Evolutionary conservation across 2,329 filamentous ascomycete genomes (phyloP), one percentile per base, ranked within the genome.

Genomic region (Mollisiaceae sp.): DNA sequence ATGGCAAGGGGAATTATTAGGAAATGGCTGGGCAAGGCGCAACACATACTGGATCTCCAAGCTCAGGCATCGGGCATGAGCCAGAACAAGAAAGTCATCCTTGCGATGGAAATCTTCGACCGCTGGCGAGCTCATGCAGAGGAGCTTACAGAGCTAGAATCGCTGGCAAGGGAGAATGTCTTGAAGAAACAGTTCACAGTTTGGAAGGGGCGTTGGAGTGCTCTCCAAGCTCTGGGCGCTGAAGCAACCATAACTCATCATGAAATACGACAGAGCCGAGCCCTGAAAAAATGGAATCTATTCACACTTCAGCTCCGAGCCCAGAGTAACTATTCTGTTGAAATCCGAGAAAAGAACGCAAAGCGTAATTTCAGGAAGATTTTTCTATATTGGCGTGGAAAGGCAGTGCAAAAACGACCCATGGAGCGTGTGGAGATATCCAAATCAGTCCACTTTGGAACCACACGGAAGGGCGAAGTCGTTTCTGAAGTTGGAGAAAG

Each of bases 341-440:
- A 76, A 54, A 64, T 77, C 59, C 65, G 68, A 6, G 74, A 77
- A 54, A 76, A 73, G 66, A 75, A 74, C 64, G 64, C 67, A 20
- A 77, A 72, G 65, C 73, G 69, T 65, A 70, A 67, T 35, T 75
- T 76, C 63, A 74, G 75, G 58, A 76, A 72, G 63, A 76, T 76
- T 43, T 72, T 76, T 52, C 69, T 60, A 12, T 73, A 77, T 56
- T 77, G 75, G 75, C 72, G 67, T 47, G 70, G 76, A 60, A 71
- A 72, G 58, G 27, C 73, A 35, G 59, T 58, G 18, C 61, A 72
- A 43, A 71, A 65, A 55, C 65, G 70, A 43, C 70, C 72, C 11
- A n/a, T 45, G 4, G 65, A 62, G 35, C 60, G 20, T 32, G 57
- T 60, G 22, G 32, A 56, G 2, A 45, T 65, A 5, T 62, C 59